These are phyloP conservation scores for Stagonosporopsis cucurbitacearum DNA, from an alignment of 2,329 filamentous ascomycete species.

Conservation along the genomic window DNA sequence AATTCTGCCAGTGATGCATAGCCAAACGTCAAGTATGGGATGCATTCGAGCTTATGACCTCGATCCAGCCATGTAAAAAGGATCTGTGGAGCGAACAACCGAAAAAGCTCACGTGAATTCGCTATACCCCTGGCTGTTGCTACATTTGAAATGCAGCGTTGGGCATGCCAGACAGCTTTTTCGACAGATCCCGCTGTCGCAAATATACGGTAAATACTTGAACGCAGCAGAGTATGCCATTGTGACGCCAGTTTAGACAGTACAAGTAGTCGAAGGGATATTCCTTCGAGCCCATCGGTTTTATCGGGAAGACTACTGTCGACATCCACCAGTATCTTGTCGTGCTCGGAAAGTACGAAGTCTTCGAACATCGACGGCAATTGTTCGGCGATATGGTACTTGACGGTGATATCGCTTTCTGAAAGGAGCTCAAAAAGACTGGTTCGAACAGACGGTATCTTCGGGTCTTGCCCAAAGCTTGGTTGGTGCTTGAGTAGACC, in stretches of 20 bases:
- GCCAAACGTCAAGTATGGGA: constrained; percentile 86
- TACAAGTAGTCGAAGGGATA: constrained; percentile 80
- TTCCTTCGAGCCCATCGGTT: constrained; percentile 75
- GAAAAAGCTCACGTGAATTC: constrained; percentile 75
- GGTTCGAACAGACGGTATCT: constrained; percentile 69
- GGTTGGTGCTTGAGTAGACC: constrained; percentile 71
- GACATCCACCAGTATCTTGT: constrained; percentile 83
- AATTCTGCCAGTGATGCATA: constrained; percentile 74
- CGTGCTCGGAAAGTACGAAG: constrained; percentile 83
- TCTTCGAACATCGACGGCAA: constrained; percentile 79
- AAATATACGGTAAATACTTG: constrained; percentile 92
- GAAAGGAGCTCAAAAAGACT: constrained; percentile 76
- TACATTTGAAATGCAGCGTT: constrained; percentile 71
- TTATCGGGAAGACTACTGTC: constrained; percentile 79
- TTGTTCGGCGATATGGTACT: constrained; percentile 73
- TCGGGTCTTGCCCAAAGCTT: constrained; percentile 67
- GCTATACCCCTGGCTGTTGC: constrained; percentile 69
- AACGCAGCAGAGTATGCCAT: constrained; percentile 86
- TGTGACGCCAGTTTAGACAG: constrained; percentile 77
- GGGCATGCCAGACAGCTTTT: constrained; percentile 71
- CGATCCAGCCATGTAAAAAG: constrained; percentile 90
- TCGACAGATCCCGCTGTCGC: constrained; percentile 81
- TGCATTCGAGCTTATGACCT: constrained; percentile 51
- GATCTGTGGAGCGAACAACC: constrained; percentile 84
- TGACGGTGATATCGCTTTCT: constrained; percentile 71